Percentiles rank a stretch among this genome's conserved stretches.
Evolutionary conservation across 176 grass and related monocot species (phyloP).

Genomic region (Carex pumila): DNA sequence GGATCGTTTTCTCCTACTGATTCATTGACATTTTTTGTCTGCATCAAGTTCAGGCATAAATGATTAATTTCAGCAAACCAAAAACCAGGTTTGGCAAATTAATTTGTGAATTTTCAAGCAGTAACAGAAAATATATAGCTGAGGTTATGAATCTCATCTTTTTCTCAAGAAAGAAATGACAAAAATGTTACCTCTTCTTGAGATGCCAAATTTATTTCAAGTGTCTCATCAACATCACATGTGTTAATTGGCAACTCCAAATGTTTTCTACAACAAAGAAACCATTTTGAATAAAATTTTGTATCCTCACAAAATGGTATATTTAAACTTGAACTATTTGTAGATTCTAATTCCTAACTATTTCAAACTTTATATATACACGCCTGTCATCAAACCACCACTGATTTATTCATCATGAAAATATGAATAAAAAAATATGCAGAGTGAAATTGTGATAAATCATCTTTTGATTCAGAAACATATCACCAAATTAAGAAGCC

Average conservation of each 20-base stretch:
- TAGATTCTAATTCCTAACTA: too few species aligned
- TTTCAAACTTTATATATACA: too few species aligned
- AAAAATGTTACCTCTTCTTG: not conserved
- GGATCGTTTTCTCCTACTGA: not conserved
- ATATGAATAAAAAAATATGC: not conserved
- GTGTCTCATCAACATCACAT: not conserved
- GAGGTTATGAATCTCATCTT: not conserved
- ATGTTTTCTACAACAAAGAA: conserved; percentile 6
- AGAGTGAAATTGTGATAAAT: not conserved
- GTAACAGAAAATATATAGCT: not conserved
- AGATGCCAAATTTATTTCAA: conserved; percentile 20
- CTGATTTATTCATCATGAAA: not conserved
- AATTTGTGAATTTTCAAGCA: not conserved
- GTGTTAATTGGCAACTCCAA: conserved; percentile 3
- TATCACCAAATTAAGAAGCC: not conserved
- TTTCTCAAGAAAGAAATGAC: not conserved
- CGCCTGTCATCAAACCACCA: not conserved
- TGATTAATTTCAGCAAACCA: not conserved
- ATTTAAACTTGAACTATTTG: too few species aligned
- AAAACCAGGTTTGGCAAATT: not conserved
- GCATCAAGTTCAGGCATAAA: not conserved
- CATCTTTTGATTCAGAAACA: not conserved
- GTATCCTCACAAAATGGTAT: too few species aligned
- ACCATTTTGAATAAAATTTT: not conserved
- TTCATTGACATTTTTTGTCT: conserved; percentile 7